Base-by-base conservation (phyloP, 768 basidiomycete species). In the Porpolomopsis calyptriformis region DNA sequence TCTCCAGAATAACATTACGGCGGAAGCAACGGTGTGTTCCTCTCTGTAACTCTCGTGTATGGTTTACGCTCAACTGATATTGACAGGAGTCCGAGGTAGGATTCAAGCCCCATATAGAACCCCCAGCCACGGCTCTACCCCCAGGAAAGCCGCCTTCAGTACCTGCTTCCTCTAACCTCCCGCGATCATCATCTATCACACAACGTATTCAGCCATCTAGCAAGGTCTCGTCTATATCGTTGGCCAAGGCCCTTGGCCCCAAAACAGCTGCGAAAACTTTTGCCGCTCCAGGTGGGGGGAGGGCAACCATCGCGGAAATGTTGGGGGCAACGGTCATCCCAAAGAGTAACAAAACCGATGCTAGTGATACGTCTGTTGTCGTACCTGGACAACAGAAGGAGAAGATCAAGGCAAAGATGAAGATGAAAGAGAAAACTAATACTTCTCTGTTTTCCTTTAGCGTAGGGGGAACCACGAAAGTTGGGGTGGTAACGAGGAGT, bases 341-440 rank as follows among this genome's bases (percentile, higher is more conserved):
- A 7, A 43, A 43, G 24, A n/a, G 12, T n/a, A 14, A n/a, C 41
- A 25, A 31, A 14, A 7, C 29, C 29, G 14, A 7, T 7, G 12
- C 47, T 14, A 48, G 26, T 9, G 42, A 20, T 31, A 47, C 46
- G 36, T 47, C 2, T 60, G 60, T 2, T 62, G 62, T 64, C 51
- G 49, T 14, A 35, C 51, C 24, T 46, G 55, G 36, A 20, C 50
- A 37, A 48, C 35, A 11, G 53, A 53, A 37, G 51, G 55, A 35
- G 37, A 8, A 64, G 40, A 48, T 63, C 53, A 69, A 64, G 60
- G 54, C 57, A 27, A 65, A 59, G 52, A 67, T 64, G 68, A 60
- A 61, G 20, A 55, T 56, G 14, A 56, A 60, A 47, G 58, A 64
- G 48, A 56, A 58, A 19, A 54, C 63, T 16, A 63, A 67, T 43